Evolutionary conservation across 2,329 filamentous ascomycete species (phyloP).

Genomic region (Stagonosporopsis chrysanthemi): DNA sequence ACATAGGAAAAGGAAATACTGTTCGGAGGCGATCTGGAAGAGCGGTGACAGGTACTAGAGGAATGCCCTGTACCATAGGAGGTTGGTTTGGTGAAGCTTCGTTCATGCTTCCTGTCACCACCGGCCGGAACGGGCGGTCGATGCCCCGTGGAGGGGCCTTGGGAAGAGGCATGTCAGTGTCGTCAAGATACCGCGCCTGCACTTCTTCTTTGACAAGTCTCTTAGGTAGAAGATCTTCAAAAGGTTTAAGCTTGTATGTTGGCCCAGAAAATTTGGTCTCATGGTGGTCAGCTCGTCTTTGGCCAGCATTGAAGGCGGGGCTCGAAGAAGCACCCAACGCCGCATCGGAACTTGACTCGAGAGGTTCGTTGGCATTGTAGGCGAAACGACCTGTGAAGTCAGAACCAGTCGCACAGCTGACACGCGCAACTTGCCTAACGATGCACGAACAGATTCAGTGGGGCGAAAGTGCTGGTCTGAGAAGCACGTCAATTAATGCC

Average conservation of each 20-base stretch:
- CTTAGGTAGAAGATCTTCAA: constrained; percentile 1
- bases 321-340: constrained; percentile 48
- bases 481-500: neutral
- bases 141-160: neutral
- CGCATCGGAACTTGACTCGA: constrained; percentile 42
- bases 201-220: neutral
- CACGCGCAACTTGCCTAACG: constrained; percentile 11
- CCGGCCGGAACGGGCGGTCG: constrained; percentile 3
- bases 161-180: neutral
- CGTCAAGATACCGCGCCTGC: neutral
- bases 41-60: constrained; percentile 64
- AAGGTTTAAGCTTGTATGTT: neutral
- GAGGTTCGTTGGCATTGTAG: constrained; percentile 27
- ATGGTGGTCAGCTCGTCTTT: constrained; percentile 31
- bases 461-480: constrained; percentile 8
- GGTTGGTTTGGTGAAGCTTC: neutral
- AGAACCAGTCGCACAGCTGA: neutral
- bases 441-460: constrained; percentile 5
- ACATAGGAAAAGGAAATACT: constrained; percentile 75
- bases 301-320: constrained; percentile 50
- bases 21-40: constrained; percentile 74
- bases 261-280: neutral
- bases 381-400: constrained; percentile 28
- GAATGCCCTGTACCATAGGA: constrained; percentile 65
- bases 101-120: neutral